Evolutionary conservation across 2,329 filamentous ascomycete genomes (phyloP), one percentile per base, ranked within the genome.

Genomic region (Calonectria pteridis): DNA sequence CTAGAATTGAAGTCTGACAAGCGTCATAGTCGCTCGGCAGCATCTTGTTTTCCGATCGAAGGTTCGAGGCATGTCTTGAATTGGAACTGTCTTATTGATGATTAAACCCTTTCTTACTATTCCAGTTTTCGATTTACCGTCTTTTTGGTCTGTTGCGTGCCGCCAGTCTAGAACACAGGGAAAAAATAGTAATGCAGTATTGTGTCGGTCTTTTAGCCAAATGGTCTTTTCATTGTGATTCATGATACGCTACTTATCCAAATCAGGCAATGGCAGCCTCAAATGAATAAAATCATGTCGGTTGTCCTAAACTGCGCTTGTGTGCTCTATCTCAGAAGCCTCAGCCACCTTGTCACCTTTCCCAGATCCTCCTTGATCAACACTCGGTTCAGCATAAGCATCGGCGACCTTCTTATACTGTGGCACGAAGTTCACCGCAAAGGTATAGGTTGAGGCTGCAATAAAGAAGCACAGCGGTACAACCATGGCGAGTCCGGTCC

Each of bases 381-480:
- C 77, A 2, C 88, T 83, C 0, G 88, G 81, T 29, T 85, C 84
- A 10, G 84, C 85, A 76, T 89, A 89, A 2, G 88, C 87, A 80
- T 95, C 93, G 2, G 92, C 90, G 0, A 92, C 89, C 68, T 89
- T 85, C 37, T 89, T 86, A 80, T 95, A 95, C 4, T 87, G 84
- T 0, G 92, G 91, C 5, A 91, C 85, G 77, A 94, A 94, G 83
- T 95, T 95, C 73, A 92, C 91, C 10, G 87, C 88, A 26, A 91
- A 53, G 0, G 91, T 87, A 74, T 93, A 93, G 0, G 87, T 84
- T 86, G 85, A 88, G 0, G 91, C 89, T 3, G 85, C 86, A 9
- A 91, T 81, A 81, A 93, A 91, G 78, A 93, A 92, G 65, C 80
- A 78, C 37, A 93, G 80, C 0, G 93, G 93, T 1, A 95, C 92